Base-by-base conservation (phyloP, 2,329 filamentous ascomycete species). In the Lecanoromycetidae sp. region DNA sequence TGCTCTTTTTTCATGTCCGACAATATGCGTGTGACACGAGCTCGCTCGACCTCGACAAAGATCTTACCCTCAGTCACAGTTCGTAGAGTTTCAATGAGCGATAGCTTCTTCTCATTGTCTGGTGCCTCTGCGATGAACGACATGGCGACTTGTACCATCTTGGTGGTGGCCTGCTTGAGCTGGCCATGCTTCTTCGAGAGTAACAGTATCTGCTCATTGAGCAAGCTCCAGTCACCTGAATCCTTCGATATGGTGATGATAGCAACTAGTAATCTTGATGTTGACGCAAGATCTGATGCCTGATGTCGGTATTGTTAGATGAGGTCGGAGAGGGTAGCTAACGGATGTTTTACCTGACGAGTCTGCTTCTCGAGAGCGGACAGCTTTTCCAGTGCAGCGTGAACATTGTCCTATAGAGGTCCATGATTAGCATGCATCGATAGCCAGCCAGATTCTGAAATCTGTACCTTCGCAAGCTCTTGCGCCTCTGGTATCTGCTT, bases 21-120 rank as follows among this genome's bases (percentile, higher is more conserved):
- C 10, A 98, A 75, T 55, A 94, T 93, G 63, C 83, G 87, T 58
- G 91, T 98, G 51, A 98, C 82, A 57, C 91, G 84, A 55, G 91
- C 91, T 57, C 91, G 82, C 74, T 98, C 91, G 44, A 98, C 91
- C 72, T 98, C 91, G 58, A 98, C 90, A 60, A 98, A 98, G 64
- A 98, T 98, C 83, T 98, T 98, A 69, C 91, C 91, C 68, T 98
- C 91, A 7, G 91, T 98, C 40, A 98, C 90, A 34, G 90, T 96
- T 58, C 91, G 80, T 60, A 98, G 68, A 1, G 90, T 93, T 68
- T 98, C 90, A 60, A 98, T 98, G 50, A 94, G 80, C 19, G 85
- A 83, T 48, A 98, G 73, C 71, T 96, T 98, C 29, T 80, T 87
- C 57, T 95, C 87, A 52, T 86, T 61, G 60, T 79, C 83, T 27